phyloP scores from a whole-genome alignment of 2,329 filamentous ascomycete genomes.

The Claviceps sorghi region DNA sequence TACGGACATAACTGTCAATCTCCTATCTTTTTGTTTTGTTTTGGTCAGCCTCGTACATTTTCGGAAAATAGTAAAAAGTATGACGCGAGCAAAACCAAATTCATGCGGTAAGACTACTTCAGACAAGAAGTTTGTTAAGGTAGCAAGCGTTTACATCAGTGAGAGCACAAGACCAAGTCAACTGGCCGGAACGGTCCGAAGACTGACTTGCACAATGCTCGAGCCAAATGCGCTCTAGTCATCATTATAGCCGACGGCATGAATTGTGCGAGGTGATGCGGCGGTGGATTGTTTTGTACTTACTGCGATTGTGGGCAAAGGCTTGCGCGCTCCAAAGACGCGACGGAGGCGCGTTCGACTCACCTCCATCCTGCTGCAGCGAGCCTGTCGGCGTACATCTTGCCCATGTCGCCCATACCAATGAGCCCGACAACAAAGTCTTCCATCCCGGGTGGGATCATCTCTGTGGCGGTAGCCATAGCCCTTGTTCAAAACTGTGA shows the following conservation, averaged over 20 bases:
- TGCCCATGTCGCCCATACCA: slow-evolving; percentile 98
- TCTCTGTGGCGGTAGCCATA: slow-evolving; percentile 14
- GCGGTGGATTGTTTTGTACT: not conserved
- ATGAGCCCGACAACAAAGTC: slow-evolving; percentile 80
- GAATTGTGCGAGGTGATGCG: not conserved
- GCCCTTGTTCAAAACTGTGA: slow-evolving; percentile 15
- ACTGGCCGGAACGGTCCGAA: slow-evolving; percentile 64
- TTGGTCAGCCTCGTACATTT: not conserved
- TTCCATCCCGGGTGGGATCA: slow-evolving; percentile 37
- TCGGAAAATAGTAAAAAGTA: too few relatives aligned
- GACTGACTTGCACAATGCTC: slow-evolving; percentile 64
- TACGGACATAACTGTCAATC: slow-evolving; percentile 11
- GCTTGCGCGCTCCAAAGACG: not conserved
- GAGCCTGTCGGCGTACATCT: slow-evolving; percentile 86
- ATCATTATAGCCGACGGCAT: slow-evolving; percentile 49
- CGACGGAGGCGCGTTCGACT: slow-evolving; percentile 11
- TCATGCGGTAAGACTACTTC: slow-evolving; percentile 32
- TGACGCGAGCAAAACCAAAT: not conserved
- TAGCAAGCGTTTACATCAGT: slow-evolving; percentile 99
- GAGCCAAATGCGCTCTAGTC: slow-evolving; percentile 99
- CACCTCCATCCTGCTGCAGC: slow-evolving; percentile 93
- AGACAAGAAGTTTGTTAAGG: slow-evolving; percentile 73
- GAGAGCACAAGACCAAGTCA: slow-evolving; percentile 50
- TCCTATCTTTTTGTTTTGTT: slow-evolving; percentile 1
- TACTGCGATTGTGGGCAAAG: not conserved